Evolutionary conservation across 1,139 yeast genomes (phyloP).

Genomic region (Geotrichum cucujoidarum): DNA sequence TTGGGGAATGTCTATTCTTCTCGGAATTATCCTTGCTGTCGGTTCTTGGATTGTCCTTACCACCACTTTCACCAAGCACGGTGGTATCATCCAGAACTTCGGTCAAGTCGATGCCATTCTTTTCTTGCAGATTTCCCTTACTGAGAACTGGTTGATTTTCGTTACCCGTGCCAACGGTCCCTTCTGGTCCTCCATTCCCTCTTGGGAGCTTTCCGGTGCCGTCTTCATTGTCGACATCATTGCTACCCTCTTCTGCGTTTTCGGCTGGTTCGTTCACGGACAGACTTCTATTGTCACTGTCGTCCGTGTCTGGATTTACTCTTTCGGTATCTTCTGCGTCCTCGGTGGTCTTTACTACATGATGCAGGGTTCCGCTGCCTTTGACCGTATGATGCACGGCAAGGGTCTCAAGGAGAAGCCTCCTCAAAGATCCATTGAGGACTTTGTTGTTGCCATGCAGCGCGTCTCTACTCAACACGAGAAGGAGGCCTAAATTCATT

Average conservation of each 20-base stretch:
- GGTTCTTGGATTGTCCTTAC: slow-evolving; percentile 74
- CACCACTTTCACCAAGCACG: slow-evolving; percentile 56
- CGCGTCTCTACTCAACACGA: slow-evolving; percentile 98
- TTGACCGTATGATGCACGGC: slow-evolving; percentile 94
- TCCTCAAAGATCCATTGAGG: slow-evolving; percentile 80
- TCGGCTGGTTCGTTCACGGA: slow-evolving; percentile 70
- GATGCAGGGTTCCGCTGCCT: slow-evolving; percentile 74
- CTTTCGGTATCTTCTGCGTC: slow-evolving; percentile 66
- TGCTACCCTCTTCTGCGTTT: slow-evolving; percentile 64
- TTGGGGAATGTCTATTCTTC: slow-evolving; percentile 70
- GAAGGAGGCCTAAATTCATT: slow-evolving; percentile 40
- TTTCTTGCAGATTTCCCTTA: slow-evolving; percentile 67
- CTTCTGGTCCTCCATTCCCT: slow-evolving; percentile 65
- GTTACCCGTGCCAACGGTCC: slow-evolving; percentile 77
- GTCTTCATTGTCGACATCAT: slow-evolving; percentile 63
- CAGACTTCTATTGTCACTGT: slow-evolving; percentile 59
- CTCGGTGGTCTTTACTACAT: slow-evolving; percentile 67
- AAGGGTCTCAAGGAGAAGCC: slow-evolving; percentile 62
- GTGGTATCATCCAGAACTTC: slow-evolving; percentile 67
- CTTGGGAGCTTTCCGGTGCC: slow-evolving; percentile 72
- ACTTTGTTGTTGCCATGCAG: slow-evolving; percentile 94
- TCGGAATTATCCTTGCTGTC: slow-evolving; percentile 60
- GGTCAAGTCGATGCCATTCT: slow-evolving; percentile 65
- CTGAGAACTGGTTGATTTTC: slow-evolving; percentile 77
- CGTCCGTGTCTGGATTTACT: slow-evolving; percentile 62